phyloP scores from a whole-genome alignment of 2,329 filamentous ascomycete genomes.

The Orbilia brochopaga region DNA sequence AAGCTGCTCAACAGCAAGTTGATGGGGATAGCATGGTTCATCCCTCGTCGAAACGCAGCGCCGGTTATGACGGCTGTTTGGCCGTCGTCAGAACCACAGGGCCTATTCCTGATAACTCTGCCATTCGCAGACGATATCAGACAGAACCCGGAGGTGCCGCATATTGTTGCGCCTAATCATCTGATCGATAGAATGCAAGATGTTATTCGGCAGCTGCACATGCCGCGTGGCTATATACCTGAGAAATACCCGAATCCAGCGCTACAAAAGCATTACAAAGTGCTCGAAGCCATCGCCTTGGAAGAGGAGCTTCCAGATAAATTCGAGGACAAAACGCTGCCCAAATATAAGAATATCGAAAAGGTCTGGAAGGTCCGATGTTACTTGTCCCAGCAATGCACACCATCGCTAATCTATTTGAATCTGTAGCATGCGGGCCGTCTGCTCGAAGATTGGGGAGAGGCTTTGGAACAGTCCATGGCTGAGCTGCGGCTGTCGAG shows the following conservation, averaged over 20 bases:
- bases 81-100: constrained; percentile 77
- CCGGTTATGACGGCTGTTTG: constrained; percentile 82
- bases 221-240: constrained; percentile 88
- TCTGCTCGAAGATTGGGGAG: constrained; percentile 78
- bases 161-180: constrained; percentile 68
- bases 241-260: constrained; percentile 87
- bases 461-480: constrained; percentile 64
- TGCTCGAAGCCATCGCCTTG: constrained; percentile 86
- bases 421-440: constrained; percentile 69
- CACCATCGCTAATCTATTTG: constrained; percentile 11
- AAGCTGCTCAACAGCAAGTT: constrained; percentile 81
- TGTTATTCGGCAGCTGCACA: constrained; percentile 82
- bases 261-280: constrained; percentile 96
- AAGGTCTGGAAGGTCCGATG: constrained; percentile 70
- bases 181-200: constrained; percentile 81
- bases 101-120: constrained; percentile 85
- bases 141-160: constrained; percentile 69
- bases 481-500: constrained; percentile 26
- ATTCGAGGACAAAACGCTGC: constrained; percentile 78
- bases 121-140: constrained; percentile 90
- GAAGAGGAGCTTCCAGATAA: constrained; percentile 85
- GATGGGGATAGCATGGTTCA: constrained; percentile 86
- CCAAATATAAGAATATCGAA: constrained; percentile 84
- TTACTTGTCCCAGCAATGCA: neutral
- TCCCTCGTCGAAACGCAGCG: constrained; percentile 78